Conservation (phyloP, 495 filamentous ascomycete genomes). For the Hypoxylon fuscum region DNA sequence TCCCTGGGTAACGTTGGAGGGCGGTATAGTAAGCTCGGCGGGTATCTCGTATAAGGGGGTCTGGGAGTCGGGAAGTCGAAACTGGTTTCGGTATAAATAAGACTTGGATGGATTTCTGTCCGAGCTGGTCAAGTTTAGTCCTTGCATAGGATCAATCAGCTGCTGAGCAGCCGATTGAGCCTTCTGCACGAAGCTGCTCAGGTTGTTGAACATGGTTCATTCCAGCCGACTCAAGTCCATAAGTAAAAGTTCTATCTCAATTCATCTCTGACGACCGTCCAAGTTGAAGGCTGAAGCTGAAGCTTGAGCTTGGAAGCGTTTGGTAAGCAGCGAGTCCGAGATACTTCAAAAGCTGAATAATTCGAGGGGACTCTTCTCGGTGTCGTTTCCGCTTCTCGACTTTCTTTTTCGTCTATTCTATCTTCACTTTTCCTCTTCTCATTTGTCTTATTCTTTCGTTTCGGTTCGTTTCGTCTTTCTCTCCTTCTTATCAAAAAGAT, state of each 20-base stretch:
- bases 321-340: neutral
- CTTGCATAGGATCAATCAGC: conserved; percentile 84
- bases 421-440: neutral
- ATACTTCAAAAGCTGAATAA: too few species aligned
- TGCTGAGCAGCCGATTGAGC: conserved; percentile 74
- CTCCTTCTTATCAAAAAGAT: neutral
- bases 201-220: conserved; percentile 72
- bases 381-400: too few species aligned
- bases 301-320: conserved; percentile 4
- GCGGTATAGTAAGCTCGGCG: conserved; percentile 88
- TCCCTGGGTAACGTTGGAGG: conserved; percentile 65
- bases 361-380: too few species aligned
- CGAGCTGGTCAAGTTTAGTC: conserved; percentile 70
- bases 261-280: conserved; percentile 40
- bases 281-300: too few species aligned
- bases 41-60: conserved; percentile 94
- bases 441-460: neutral
- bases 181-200: conserved; percentile 91
- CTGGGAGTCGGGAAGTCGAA: conserved; percentile 91
- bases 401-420: too few species aligned
- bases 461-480: neutral
- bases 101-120: conserved; percentile 88
- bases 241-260: conserved; percentile 29
- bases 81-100: conserved; percentile 92
- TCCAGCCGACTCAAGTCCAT: conserved; percentile 40